phyloP scores from a whole-genome alignment of 129 eudicot genomes.

The Gnaphalium uliginosum region DNA sequence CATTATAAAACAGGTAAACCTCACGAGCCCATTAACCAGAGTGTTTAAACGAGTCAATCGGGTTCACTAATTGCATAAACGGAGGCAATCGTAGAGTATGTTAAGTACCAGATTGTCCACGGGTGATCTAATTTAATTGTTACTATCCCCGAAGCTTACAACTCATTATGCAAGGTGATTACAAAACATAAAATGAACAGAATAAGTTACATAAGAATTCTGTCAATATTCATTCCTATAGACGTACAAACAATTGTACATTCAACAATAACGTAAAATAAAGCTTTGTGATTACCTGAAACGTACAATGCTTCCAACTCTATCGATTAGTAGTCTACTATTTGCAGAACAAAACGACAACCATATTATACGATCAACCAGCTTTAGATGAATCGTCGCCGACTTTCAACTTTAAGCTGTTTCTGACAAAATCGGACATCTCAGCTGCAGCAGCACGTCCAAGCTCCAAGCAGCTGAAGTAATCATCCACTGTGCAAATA shows the following conservation, averaged over 20 bases:
- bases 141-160: background rate
- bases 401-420: conserved; percentile 41
- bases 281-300: background rate
- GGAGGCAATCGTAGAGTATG: background rate
- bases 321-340: background rate
- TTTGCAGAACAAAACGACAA: background rate
- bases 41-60: too few species aligned
- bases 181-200: background rate
- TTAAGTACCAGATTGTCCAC: background rate
- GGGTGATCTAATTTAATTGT: background rate
- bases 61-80: background rate
- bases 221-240: background rate
- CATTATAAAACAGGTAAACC: too few species aligned
- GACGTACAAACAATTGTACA: background rate
- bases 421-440: conserved; percentile 61
- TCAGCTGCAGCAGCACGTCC: conserved; percentile 78
- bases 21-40: background rate
- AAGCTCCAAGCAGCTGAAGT: conserved; percentile 64
- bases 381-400: conserved; percentile 49
- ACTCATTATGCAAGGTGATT: background rate
- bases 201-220: background rate
- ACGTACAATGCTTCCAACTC: background rate
- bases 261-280: background rate
- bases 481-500: conserved; percentile 60
- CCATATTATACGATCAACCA: conserved; percentile 24